Evolutionary conservation across 108 stramenopile genomes (phyloP).

Genomic region (Nitzschia putrida): DNA sequence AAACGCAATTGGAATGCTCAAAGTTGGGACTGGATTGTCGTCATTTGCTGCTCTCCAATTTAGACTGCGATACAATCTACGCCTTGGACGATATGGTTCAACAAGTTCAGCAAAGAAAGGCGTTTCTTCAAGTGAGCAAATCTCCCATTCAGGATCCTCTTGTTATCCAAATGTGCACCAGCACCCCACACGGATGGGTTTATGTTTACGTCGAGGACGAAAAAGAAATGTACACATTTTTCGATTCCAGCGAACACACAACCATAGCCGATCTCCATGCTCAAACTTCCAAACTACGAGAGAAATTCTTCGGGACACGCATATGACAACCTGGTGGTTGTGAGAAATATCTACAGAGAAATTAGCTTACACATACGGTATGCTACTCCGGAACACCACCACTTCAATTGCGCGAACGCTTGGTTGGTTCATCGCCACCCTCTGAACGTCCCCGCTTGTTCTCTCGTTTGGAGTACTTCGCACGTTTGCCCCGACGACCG

Average conservation of each 20-base stretch:
- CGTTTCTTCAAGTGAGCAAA: not conserved
- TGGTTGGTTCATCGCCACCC: conserved; percentile 5
- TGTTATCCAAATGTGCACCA: conserved; percentile 63
- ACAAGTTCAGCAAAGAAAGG: conserved; percentile 38
- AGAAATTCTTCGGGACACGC: conserved; percentile 11
- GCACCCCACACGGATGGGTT: conserved; percentile 67
- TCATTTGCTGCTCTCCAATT: conserved; percentile 58
- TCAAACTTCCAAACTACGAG: conserved; percentile 48
- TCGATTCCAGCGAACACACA: conserved; percentile 62
- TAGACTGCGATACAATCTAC: conserved; percentile 63
- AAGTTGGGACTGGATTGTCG: conserved; percentile 61
- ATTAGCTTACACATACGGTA: not conserved
- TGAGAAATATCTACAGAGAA: not conserved
- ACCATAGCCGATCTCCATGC: conserved; percentile 73
- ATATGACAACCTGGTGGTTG: not conserved
- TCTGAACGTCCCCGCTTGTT: not conserved
- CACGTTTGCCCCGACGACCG: conserved; percentile 56
- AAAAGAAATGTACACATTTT: conserved; percentile 64
- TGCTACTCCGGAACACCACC: too few relatives aligned
- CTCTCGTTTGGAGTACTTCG: not conserved
- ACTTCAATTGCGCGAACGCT: too few relatives aligned
- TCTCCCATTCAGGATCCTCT: not conserved
- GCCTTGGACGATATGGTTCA: conserved; percentile 79
- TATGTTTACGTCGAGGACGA: conserved; percentile 48
- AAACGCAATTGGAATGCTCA: conserved; percentile 41